Evolutionary conservation across 2,329 filamentous ascomycete genomes (phyloP), one percentile per base, ranked within the genome.

Genomic region (Sporothrix pseudoabietina): DNA sequence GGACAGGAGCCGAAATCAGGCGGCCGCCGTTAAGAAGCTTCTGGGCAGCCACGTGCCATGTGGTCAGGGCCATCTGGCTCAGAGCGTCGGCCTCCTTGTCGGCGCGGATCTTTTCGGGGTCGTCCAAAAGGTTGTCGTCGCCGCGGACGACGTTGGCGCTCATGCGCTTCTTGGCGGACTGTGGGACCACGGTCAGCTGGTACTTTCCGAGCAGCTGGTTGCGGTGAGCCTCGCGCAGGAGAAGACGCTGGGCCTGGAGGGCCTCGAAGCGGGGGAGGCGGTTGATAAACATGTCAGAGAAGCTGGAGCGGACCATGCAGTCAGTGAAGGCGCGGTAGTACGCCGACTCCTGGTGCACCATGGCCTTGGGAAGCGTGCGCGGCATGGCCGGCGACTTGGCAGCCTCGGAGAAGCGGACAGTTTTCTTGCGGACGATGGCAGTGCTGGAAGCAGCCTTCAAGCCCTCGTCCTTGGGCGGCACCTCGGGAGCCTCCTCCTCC

Each of bases 281-380:
- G 81, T 97, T 92, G 72, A 97, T 88, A 79, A 97, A 97, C 10
- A 91, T 90, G 81, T 98, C 96, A 22, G 86, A 84, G 71, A 86
- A 85, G 73, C 88, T 89, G 16, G 89, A 89, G 44, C 88, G 88
- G 74, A 92, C 87, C 63, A 90, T 84, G 77, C 93, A 87, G 79
- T 91, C 90, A 77, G 94, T 90, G 80, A 97, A 98, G 10, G 94
- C 94, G 75, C 92, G 91, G 83, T 94, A 95, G 82, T 97, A 98
- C 5, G 94, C 92, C 3, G 91, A 91, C 78, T 96, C 92, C 79
- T 88, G 85, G 73, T 84, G 85, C 32, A 81, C 73, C 41, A 90
- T 81, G 82, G 86, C 83, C 72, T 86, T 82, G 10, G 87, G 87
- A 22, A 89, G 82, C 49, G 81, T 82, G 77, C 84, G 85, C 32